phyloP scores from a whole-genome alignment of 306 rosid species.

The Ochetophila trinervis region DNA sequence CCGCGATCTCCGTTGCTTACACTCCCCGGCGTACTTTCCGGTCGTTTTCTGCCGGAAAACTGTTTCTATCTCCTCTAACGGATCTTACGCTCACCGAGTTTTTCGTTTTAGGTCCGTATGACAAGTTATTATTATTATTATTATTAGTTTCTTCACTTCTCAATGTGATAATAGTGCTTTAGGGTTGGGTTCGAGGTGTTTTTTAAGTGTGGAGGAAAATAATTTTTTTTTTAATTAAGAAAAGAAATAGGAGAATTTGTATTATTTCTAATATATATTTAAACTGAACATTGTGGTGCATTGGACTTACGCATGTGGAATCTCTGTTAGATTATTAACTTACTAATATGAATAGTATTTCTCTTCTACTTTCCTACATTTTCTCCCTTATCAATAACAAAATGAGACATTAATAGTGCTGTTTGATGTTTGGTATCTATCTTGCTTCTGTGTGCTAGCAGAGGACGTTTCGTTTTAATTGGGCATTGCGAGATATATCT shows the following conservation, averaged over 20 bases:
- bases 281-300: constrained; percentile 13
- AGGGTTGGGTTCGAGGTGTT: constrained; percentile 18
- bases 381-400: background rate
- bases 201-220: background rate
- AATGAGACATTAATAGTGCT: background rate
- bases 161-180: constrained; percentile 11
- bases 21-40: constrained; percentile 19
- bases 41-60: background rate
- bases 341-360: background rate
- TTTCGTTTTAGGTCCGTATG: constrained; percentile 18
- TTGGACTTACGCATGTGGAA: constrained; percentile 4
- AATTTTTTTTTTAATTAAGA: background rate
- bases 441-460: constrained; percentile 5
- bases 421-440: background rate
- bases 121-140: background rate
- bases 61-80: background rate
- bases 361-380: background rate
- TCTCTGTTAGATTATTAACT: background rate
- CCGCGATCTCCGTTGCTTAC: constrained; percentile 18
- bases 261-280: background rate
- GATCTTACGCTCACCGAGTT: background rate
- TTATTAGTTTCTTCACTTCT: background rate
- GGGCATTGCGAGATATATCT: background rate
- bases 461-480: background rate
- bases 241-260: background rate